phyloP scores from a whole-genome alignment of 768 basidiomycete genomes.

The Trametes coccinea region DNA sequence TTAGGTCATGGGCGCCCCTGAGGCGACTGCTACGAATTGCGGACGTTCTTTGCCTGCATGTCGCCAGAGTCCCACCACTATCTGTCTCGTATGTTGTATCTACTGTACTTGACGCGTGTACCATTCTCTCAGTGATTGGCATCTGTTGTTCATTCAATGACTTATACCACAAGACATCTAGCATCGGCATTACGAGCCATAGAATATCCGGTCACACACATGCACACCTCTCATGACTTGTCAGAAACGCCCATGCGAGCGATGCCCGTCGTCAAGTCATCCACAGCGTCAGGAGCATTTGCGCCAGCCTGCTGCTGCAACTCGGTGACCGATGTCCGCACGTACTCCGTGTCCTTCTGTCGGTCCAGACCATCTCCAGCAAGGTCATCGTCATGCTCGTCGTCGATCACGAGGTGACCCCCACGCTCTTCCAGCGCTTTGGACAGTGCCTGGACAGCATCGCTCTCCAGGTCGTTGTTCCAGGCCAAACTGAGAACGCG shows the following conservation, averaged over 20 bases:
- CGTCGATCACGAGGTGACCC: neutral
- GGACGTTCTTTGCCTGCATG: too few species aligned
- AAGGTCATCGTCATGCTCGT: neutral
- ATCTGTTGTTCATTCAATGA: too few species aligned
- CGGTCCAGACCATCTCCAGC: neutral
- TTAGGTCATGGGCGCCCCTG: too few species aligned
- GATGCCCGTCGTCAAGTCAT: neutral
- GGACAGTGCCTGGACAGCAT: neutral
- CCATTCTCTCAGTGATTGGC: too few species aligned
- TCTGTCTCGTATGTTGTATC: too few species aligned
- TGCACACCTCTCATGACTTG: too few species aligned
- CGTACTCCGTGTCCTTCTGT: neutral
- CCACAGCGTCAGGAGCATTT: neutral
- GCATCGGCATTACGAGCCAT: too few species aligned
- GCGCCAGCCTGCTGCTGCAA: neutral
- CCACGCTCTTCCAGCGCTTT: neutral
- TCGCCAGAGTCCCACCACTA: too few species aligned
- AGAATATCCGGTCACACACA: too few species aligned
- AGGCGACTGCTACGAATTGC: too few species aligned
- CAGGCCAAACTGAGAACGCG: neutral
- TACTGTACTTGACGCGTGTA: too few species aligned
- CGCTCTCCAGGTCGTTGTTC: neutral
- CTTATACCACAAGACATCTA: too few species aligned
- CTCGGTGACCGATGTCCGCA: neutral
- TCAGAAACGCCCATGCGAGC: neutral